A percentile compares a stretch with the other conserved stretches of the same genome.
Evolutionary conservation across 1,284 basidiomycete genomes (phyloP).

Genomic region (Schizophyllum amplum): DNA sequence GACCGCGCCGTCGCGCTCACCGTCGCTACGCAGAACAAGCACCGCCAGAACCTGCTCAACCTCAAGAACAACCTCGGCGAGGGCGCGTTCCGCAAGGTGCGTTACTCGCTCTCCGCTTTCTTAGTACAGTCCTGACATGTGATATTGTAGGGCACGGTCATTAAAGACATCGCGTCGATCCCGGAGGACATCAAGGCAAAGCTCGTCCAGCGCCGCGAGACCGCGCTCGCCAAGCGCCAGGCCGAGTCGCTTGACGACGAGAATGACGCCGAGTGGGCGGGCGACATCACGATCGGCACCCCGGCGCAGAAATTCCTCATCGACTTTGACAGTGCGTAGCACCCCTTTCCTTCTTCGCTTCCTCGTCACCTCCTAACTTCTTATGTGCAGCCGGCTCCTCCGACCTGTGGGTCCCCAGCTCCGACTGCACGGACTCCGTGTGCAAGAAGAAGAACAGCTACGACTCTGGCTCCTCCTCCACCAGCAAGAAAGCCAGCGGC

Average conservation of each 20-base stretch:
- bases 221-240: constrained; percentile 3
- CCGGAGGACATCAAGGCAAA: constrained; percentile 3
- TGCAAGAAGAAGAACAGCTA: constrained; percentile 9
- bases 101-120: background rate
- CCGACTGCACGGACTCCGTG: constrained; percentile 1
- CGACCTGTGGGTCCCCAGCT: constrained; percentile 12
- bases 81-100: constrained; percentile 11
- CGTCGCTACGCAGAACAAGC: constrained; percentile 17
- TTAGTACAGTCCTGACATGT: background rate
- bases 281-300: constrained; percentile 6
- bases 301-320: constrained; percentile 5
- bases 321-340: constrained; percentile 6
- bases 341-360: background rate
- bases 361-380: background rate
- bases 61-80: constrained; percentile 17
- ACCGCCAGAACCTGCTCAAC: constrained; percentile 19
- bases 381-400: constrained; percentile 10
- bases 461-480: constrained; percentile 4
- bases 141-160: constrained; percentile 1
- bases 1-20: constrained; percentile 14
- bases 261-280: constrained; percentile 5
- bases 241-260: constrained; percentile 4
- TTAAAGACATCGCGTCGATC: constrained; percentile 1
- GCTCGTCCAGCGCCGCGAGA: background rate
- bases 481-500: constrained; percentile 1